Evolutionary conservation across 179 eudicot species (phyloP), one percentile per base, ranked within the genome.

Genomic region (Sideroxylon spinosum): DNA sequence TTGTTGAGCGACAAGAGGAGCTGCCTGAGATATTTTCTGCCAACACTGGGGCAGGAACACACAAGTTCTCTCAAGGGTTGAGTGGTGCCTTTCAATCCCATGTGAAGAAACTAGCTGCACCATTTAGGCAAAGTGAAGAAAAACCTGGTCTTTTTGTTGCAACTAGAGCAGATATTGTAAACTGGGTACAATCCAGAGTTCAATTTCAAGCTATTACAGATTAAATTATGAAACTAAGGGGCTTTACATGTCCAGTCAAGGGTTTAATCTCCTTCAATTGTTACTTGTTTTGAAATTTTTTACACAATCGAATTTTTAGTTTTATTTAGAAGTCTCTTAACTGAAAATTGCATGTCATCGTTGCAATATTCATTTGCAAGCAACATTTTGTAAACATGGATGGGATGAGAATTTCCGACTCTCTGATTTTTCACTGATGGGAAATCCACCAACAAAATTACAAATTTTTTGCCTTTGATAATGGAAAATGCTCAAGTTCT

Each of bases 11-110:
- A 1, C 63, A 90, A 76, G 97, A 92, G 76, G 84, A 79, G 7
- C 71, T 96, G 80, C 99, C 99, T 0, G 88, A 84, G 82, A 44
- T 88, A 61, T 87, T 92, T 61, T 86, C 92, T 1, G 99, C 96
- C 6, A 87, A 83, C 74, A 91, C 99, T 1, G 99, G 99, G 63
- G 84, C 98, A 17, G 99, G 99, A 68, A 92, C 96, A 16, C 99
- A 96, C 69, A 94, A 92, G 82, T 96, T 84, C 83, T 89, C 99
- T 26, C 93, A 91, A 77, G 98, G 98, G 28, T 76, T 96, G 73
- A 90, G 85, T 12, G 82, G 76, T 82, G 92, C 98, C 12, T 91
- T 96, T 70, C 96, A 88, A 68, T 85, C 91, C 32, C 98, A 90
- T 78, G 91, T 89, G 74, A 81, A 83, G 87, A 84, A 87, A 77